Conservation (phyloP, 495 filamentous ascomycete species). For the Trichoderma reesei region DNA sequence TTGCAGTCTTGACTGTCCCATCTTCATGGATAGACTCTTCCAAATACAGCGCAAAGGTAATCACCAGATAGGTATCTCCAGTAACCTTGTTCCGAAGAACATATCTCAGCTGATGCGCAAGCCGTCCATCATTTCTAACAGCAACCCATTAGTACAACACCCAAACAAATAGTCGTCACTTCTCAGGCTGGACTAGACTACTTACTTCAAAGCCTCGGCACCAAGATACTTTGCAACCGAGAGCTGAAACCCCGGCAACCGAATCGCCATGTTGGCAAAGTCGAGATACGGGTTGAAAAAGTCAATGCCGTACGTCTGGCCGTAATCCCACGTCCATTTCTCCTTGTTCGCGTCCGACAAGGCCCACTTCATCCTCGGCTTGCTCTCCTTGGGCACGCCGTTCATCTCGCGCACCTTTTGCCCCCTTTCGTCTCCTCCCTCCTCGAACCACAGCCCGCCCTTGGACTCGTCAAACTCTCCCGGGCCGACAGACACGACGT, state of each 20-base stretch:
- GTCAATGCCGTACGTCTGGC: conserved; percentile 57
- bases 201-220: conserved; percentile 49
- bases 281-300: conserved; percentile 92
- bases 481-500: conserved; percentile 56
- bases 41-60: conserved; percentile 65
- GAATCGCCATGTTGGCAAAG: conserved; percentile 69
- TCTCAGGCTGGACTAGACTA: not conserved
- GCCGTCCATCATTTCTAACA: conserved; percentile 31
- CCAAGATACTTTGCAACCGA: conserved; percentile 75
- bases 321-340: conserved; percentile 39
- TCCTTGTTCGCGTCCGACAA: conserved; percentile 40
- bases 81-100: conserved; percentile 69
- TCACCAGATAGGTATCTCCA: conserved; percentile 61
- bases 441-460: conserved; percentile 48
- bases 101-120: conserved; percentile 70
- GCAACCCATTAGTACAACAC: conserved; percentile 7
- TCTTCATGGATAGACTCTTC: conserved; percentile 52
- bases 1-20: conserved; percentile 39
- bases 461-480: conserved; percentile 33
- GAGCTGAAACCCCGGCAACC: conserved; percentile 67
- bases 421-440: conserved; percentile 59
- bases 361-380: conserved; percentile 55
- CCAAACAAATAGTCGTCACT: conserved; percentile 12
- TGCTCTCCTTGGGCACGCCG: conserved; percentile 43
- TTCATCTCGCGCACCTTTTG: conserved; percentile 33